A percentile compares a stretch with the other conserved stretches of the same genome.
Conservation (phyloP, 2,329 filamentous ascomycete genomes). For the Didymella lethalis region DNA sequence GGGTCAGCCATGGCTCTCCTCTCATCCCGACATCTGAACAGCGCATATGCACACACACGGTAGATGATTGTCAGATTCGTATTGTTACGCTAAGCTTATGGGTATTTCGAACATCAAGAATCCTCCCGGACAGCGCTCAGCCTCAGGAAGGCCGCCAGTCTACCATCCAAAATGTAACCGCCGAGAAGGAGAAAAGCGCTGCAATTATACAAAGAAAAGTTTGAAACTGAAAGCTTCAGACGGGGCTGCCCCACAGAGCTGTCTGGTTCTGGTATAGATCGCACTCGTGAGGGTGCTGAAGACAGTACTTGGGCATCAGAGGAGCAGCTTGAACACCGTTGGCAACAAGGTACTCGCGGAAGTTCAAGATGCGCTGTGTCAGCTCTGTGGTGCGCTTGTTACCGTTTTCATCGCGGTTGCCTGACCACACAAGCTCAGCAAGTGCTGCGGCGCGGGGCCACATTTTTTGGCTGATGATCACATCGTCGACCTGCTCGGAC, state of each 20-base stretch:
- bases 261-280: conserved; percentile 64
- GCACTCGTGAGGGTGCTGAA: conserved; percentile 65
- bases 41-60: not conserved
- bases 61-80: not conserved
- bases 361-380: conserved; percentile 66
- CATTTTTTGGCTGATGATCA: conserved; percentile 59
- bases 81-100: not conserved
- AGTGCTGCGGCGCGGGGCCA: conserved; percentile 66
- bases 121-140: not conserved
- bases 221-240: not conserved
- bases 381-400: conserved; percentile 61
- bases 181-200: conserved; percentile 5
- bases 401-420: conserved; percentile 60
- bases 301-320: conserved; percentile 65
- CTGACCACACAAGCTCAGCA: conserved; percentile 64
- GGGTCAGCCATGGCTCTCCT: not conserved
- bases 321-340: conserved; percentile 61
- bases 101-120: not conserved
- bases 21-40: not conserved
- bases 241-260: conserved; percentile 25
- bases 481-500: conserved; percentile 64
- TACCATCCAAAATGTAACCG: not conserved
- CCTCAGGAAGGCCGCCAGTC: not conserved
- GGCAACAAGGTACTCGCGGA: conserved; percentile 66
- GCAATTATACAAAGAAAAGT: not conserved